These are phyloP conservation scores for Smallanthus sonchifolius DNA, from an alignment of 129 eudicot genomes.

Conservation along the genomic window DNA sequence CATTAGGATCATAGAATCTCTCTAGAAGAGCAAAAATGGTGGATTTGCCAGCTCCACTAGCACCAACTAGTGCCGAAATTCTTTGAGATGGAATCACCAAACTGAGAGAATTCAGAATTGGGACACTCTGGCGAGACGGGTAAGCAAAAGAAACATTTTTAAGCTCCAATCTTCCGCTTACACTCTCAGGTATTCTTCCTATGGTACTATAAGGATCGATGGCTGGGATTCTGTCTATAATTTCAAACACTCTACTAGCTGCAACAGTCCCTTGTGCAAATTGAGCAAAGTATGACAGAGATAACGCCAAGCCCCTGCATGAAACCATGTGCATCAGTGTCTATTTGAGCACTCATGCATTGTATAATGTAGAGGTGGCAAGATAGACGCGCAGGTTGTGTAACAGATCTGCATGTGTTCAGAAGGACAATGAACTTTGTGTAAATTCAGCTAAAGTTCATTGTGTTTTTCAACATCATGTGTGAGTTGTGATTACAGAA, in stretches of 20 bases:
- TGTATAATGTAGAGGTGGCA: neutral
- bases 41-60: conserved; percentile 91
- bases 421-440: too few species aligned
- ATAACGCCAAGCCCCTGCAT: conserved; percentile 77
- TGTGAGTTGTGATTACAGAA: too few species aligned
- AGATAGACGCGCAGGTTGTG: neutral
- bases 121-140: conserved; percentile 68
- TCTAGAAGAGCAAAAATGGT: conserved; percentile 80
- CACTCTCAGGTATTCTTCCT: conserved; percentile 51
- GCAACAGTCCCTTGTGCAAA: conserved; percentile 92
- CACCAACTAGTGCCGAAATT: conserved; percentile 72
- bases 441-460: too few species aligned
- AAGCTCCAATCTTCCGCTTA: conserved; percentile 58
- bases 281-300: conserved; percentile 76
- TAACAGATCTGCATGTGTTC: neutral
- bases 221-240: conserved; percentile 68
- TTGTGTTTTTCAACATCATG: too few species aligned
- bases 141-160: conserved; percentile 57
- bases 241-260: conserved; percentile 75
- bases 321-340: conserved; percentile 3
- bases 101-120: conserved; percentile 54
- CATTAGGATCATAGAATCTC: conserved; percentile 73
- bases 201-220: conserved; percentile 68
- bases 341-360: neutral
- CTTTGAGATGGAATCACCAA: conserved; percentile 52